Base-by-base conservation (phyloP, 1,284 basidiomycete species). In the Sporisorium reilianum region DNA sequence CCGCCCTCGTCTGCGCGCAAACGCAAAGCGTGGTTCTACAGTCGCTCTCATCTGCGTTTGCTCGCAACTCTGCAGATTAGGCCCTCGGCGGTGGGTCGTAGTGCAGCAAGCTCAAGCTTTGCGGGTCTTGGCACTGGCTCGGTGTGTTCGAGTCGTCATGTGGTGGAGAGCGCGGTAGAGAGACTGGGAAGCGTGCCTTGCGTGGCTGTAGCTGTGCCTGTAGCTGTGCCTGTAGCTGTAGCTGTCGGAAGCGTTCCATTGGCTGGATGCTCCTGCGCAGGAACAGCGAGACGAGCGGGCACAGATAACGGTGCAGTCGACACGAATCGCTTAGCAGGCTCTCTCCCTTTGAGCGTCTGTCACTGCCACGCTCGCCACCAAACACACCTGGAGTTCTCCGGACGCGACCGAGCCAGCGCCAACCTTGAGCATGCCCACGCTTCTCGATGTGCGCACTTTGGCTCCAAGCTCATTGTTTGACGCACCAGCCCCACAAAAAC, bases 401-500 rank as follows among this genome's bases (percentile, higher is more conserved):
- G 28, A 48, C 46, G 46, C n/a, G 26, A 41, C 38, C n/a, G 38
- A 41, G 38, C n/a, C 8, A 41, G 32, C n/a, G n/a, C 51, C 49
- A 40, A 48, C 46, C 41, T 45, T 55, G 53, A 54, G 59, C 59
- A 53, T 48, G 44, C 32, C 44, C 23, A 38, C 44, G 23, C 26
- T 4, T 16, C 36, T 18, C 36, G 12, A 12, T 38, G 20, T 55
- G 12, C 26, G 28, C 51, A 25, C 41, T 12, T 25, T 18, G 9
- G 25, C 42, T 8, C 34, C 3, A 45, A 11, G 42, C 32, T 25
- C 22, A 57, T 51, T 59, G 63, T 65, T 59, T 55, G 41, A 49
- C 38, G 52, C 41, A n/a, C n/a, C n/a, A 38, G 51, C 57, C 64
- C 45, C 52, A 54, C 62, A 41, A 32, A 26, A 11, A 14, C 20